A percentile compares a stretch with the other conserved stretches of the same genome.
Evolutionary conservation across 306 rosid genomes (phyloP).

Genomic region (Pachyrhizus erosus): DNA sequence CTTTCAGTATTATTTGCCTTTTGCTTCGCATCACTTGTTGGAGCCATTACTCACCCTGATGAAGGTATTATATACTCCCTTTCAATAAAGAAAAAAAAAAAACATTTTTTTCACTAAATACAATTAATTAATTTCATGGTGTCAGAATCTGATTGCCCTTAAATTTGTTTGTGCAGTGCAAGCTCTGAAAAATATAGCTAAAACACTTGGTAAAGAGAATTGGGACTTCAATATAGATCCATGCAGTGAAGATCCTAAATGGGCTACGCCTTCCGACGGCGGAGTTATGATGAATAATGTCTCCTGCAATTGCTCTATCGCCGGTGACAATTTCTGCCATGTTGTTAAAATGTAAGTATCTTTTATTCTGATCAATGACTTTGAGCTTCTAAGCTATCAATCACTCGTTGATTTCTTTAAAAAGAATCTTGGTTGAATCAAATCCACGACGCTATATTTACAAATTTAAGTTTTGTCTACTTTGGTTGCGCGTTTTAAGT

Average conservation of each 20-base stretch:
- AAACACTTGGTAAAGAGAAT: slow-evolving; percentile 48
- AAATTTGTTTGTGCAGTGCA: slow-evolving; percentile 35
- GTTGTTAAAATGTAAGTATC: slow-evolving; percentile 23
- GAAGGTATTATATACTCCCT: background rate
- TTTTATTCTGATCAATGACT: too few species aligned
- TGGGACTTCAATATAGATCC: slow-evolving; percentile 63
- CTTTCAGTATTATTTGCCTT: background rate
- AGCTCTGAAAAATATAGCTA: slow-evolving; percentile 50
- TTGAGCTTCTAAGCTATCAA: too few species aligned
- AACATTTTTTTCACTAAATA: too few species aligned
- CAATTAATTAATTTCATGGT: too few species aligned
- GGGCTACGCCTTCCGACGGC: background rate
- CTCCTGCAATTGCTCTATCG: slow-evolving; percentile 28
- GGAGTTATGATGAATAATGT: background rate
- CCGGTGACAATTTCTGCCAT: slow-evolving; percentile 27
- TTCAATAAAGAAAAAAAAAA: background rate
- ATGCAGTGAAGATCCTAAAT: slow-evolving; percentile 39
- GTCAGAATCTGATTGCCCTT: background rate
- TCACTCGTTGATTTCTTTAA: too few species aligned
- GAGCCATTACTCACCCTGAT: background rate
- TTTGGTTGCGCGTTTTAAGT: too few species aligned
- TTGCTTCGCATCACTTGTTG: background rate
- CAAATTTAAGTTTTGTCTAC: too few species aligned
- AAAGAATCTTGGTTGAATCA: too few species aligned
- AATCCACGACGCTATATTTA: too few species aligned